Percentiles rank a stretch among this genome's conserved stretches.
phyloP scores from a whole-genome alignment of 768 basidiomycete genomes.

The Serendipita sp. region DNA sequence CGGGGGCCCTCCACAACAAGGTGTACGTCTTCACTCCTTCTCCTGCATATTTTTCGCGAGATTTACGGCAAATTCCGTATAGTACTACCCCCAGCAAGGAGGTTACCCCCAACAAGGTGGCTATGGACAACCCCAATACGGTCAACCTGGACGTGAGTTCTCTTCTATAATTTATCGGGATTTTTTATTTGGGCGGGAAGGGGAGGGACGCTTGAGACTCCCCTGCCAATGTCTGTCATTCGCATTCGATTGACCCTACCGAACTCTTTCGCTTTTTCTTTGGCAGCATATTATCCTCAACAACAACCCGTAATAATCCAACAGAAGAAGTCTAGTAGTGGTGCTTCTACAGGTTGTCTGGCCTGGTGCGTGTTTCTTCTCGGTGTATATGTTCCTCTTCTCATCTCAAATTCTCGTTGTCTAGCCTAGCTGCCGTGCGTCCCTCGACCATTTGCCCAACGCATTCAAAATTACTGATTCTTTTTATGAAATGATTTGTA shows the following conservation, averaged over 20 bases:
- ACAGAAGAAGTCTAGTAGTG: slow-evolving; percentile 30
- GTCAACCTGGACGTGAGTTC: slow-evolving; percentile 60
- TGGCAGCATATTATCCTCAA: not conserved
- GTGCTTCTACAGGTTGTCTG: slow-evolving; percentile 48
- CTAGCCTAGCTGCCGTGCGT: slow-evolving; percentile 12
- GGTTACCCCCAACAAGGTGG: not conserved
- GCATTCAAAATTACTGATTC: not conserved
- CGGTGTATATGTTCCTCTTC: not conserved
- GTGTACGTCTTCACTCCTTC: not conserved
- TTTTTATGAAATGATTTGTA: slow-evolving; percentile 13
- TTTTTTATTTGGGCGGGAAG: too few relatives aligned
- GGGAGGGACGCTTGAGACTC: too few relatives aligned
- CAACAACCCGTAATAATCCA: slow-evolving; percentile 18
- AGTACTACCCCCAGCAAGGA: not conserved
- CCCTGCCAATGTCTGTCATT: slow-evolving; percentile 18
- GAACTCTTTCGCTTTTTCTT: not conserved
- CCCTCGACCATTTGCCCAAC: not conserved
- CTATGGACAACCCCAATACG: slow-evolving; percentile 23
- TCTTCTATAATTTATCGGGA: too few relatives aligned
- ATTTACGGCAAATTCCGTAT: not conserved
- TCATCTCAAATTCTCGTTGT: slow-evolving; percentile 22
- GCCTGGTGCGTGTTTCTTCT: slow-evolving; percentile 22
- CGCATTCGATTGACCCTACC: not conserved
- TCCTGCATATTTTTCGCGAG: not conserved
- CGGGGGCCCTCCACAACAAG: slow-evolving; percentile 2